Conservation (phyloP, 2,329 filamentous ascomycete species). For the Leptographium radiaticola region DNA sequence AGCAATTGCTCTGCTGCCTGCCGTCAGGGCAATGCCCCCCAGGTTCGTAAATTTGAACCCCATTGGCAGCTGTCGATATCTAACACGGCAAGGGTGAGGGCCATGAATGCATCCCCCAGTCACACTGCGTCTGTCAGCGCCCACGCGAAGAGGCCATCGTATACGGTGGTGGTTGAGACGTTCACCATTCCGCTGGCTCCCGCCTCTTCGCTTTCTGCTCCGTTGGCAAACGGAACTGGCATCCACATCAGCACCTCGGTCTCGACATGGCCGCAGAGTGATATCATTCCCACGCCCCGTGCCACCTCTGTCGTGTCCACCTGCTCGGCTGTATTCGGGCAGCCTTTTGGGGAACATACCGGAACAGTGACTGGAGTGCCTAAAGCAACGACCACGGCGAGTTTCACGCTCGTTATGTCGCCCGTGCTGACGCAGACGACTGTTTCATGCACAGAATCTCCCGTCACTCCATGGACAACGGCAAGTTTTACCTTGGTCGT, state of each 20-base stretch:
- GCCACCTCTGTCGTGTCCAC: not conserved
- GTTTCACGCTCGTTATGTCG: not conserved
- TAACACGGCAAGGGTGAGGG: not conserved
- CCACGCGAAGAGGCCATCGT: not conserved
- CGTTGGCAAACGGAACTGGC: no score
- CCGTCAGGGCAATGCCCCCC: not conserved
- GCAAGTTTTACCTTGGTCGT: constrained; percentile 5
- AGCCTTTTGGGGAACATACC: no score
- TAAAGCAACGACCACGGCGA: not conserved
- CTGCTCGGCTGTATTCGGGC: no score
- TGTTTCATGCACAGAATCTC: not conserved
- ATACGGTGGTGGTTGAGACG: constrained; percentile 6
- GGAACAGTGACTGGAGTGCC: no score
- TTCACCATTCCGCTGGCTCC: constrained; percentile 5
- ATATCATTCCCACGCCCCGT: not conserved
- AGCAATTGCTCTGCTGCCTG: not conserved
- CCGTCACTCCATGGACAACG: not conserved
- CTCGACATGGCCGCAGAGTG: no score
- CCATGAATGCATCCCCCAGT: not conserved
- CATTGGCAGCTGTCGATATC: no score
- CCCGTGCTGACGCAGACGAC: not conserved
- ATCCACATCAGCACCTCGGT: no score
- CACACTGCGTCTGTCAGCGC: no score
- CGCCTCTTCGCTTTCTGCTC: not conserved
- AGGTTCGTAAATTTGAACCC: not conserved